Conservation (phyloP, 116 monocot species). For the Trichopus zeylanicus region DNA sequence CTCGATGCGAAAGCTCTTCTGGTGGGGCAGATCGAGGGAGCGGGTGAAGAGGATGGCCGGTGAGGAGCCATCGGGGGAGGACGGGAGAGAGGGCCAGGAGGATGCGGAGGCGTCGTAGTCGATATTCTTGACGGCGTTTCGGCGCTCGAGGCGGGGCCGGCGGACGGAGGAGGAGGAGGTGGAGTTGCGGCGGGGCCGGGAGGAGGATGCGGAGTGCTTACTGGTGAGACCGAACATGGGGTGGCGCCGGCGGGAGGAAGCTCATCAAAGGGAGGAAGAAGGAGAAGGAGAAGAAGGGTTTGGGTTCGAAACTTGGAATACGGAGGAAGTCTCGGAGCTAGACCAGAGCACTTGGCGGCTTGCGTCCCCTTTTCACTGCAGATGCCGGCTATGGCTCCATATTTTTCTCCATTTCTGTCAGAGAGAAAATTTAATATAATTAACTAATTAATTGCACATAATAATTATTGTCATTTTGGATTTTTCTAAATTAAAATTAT, state of each 20-base stretch:
- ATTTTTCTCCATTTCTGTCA: no score
- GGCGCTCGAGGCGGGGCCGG: slow-evolving; percentile 37
- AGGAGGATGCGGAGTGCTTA: no score
- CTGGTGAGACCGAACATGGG: not conserved
- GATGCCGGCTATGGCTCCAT: no score
- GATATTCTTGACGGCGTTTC: slow-evolving; percentile 81
- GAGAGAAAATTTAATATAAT: no score
- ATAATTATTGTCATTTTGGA: no score
- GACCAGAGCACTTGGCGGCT: no score
- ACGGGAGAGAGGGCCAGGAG: slow-evolving; percentile 8
- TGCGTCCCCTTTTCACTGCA: no score
- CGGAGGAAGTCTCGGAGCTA: no score
- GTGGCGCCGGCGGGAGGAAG: not conserved
- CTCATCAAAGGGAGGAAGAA: not conserved
- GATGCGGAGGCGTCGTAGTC: slow-evolving; percentile 34
- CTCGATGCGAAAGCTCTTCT: slow-evolving; percentile 69
- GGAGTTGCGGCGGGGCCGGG: no score
- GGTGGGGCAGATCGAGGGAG: slow-evolving; percentile 40
- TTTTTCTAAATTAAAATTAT: no score
- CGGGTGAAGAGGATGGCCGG: slow-evolving; percentile 13
- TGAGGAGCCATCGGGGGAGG: slow-evolving; percentile 1
- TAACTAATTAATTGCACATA: no score
- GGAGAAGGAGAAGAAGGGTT: not conserved
- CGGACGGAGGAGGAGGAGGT: not conserved
- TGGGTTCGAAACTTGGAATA: no score